Evolutionary conservation across 768 basidiomycete genomes (phyloP).

Genomic region (Astraeus odoratus): DNA sequence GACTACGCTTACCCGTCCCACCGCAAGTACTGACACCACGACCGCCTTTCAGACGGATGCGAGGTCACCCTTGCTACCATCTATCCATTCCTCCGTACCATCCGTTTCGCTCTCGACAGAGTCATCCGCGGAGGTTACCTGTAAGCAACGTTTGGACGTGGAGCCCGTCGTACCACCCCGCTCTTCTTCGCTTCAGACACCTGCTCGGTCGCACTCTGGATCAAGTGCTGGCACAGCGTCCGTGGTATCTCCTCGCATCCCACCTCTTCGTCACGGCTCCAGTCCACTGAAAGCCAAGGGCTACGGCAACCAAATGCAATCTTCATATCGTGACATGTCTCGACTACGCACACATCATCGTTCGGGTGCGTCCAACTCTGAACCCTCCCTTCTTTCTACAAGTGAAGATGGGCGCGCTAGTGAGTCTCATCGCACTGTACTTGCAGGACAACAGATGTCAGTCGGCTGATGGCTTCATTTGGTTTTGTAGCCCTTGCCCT

Average conservation of each 20-base stretch:
- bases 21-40: slow-evolving; percentile 26
- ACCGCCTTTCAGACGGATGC: slow-evolving; percentile 12
- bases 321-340: slow-evolving; percentile 32
- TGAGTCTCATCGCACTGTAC: slow-evolving; percentile 28
- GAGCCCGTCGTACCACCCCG: slow-evolving; percentile 27
- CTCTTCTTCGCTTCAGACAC: slow-evolving; percentile 25
- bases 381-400: slow-evolving; percentile 65
- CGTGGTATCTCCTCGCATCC: slow-evolving; percentile 26
- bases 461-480: background rate
- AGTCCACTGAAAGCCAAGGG: slow-evolving; percentile 41
- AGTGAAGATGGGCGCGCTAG: slow-evolving; percentile 44
- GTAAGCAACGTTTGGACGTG: slow-evolving; percentile 42
- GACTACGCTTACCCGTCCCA: slow-evolving; percentile 28
- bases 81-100: slow-evolving; percentile 12
- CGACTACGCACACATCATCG: slow-evolving; percentile 61
- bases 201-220: slow-evolving; percentile 25
- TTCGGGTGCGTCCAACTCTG: slow-evolving; percentile 70
- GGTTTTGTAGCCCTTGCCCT: slow-evolving; percentile 23
- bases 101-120: no score
- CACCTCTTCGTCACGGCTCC: slow-evolving; percentile 30
- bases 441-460: no score
- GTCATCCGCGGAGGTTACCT: slow-evolving; percentile 25
- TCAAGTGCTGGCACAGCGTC: slow-evolving; percentile 16
- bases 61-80: slow-evolving; percentile 16
- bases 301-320: slow-evolving; percentile 29